Percentiles rank a stretch among this genome's conserved stretches.
These are phyloP conservation scores for Trifolium dubium DNA, from an alignment of 306 rosid species.

Conservation along the genomic window DNA sequence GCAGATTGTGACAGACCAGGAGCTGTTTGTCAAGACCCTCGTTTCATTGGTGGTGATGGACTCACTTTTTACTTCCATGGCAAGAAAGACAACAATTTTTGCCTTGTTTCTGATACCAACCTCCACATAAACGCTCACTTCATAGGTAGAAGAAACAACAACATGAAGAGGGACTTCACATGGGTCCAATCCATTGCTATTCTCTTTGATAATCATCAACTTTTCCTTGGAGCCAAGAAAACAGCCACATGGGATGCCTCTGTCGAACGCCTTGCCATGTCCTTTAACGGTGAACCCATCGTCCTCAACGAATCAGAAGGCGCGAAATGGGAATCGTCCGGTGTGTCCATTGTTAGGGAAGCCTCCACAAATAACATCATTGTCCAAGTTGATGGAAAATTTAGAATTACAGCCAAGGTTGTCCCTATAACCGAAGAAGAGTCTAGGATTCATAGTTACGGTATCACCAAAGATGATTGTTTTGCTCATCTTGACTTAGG, in stretches of 20 bases:
- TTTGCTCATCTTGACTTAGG: slow-evolving; percentile 73
- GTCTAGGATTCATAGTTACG: slow-evolving; percentile 60
- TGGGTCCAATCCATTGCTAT: slow-evolving; percentile 75
- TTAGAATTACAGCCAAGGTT: slow-evolving; percentile 59
- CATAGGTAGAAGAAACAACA: slow-evolving; percentile 48
- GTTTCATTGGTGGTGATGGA: slow-evolving; percentile 70
- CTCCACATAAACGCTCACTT: slow-evolving; percentile 64
- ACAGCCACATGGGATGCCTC: slow-evolving; percentile 60
- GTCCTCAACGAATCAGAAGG: slow-evolving; percentile 45
- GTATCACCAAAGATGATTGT: slow-evolving; percentile 55
- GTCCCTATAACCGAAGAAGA: slow-evolving; percentile 73
- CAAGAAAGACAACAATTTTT: slow-evolving; percentile 62
- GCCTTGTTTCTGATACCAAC: slow-evolving; percentile 63
- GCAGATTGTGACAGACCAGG: slow-evolving; percentile 51
- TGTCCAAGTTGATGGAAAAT: slow-evolving; percentile 53
- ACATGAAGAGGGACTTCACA: slow-evolving; percentile 73
- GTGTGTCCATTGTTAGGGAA: slow-evolving; percentile 31
- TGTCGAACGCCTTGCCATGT: slow-evolving; percentile 47
- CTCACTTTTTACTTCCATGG: slow-evolving; percentile 74
- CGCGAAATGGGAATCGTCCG: slow-evolving; percentile 45
- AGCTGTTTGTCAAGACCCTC: slow-evolving; percentile 60
- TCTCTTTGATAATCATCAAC: slow-evolving; percentile 54
- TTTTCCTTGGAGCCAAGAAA: slow-evolving; percentile 58
- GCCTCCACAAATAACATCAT: slow-evolving; percentile 44
- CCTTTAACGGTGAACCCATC: slow-evolving; percentile 48